Evolutionary conservation across 208 protist species (phyloP).

Genomic region (Leishmania mexicana): DNA sequence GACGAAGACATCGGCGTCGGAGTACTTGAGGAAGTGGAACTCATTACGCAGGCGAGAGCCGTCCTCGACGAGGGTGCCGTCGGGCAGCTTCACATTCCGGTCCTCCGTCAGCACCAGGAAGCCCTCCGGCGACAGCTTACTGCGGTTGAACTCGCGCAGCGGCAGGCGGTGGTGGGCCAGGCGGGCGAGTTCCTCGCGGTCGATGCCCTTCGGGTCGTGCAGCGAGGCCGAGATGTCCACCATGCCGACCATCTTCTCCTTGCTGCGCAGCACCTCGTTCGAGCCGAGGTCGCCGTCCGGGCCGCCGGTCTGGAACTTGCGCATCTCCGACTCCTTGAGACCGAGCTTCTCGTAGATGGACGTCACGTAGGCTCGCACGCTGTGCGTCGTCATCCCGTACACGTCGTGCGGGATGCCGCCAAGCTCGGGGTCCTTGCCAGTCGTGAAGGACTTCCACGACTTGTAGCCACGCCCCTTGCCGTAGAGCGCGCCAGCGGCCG

Average conservation of each 20-base stretch:
- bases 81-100: constrained; percentile 86
- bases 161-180: constrained; percentile 83
- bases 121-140: constrained; percentile 84
- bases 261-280: constrained; percentile 95
- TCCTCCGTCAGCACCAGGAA: constrained; percentile 93
- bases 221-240: constrained; percentile 95
- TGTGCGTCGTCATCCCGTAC: constrained; percentile 96
- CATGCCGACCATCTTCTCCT: constrained; percentile 93
- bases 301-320: constrained; percentile 96
- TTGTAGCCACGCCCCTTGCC: constrained; percentile 85
- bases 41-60: constrained; percentile 89
- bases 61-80: constrained; percentile 73
- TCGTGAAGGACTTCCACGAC: constrained; percentile 97
- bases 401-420: constrained; percentile 96
- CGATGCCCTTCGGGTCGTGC: constrained; percentile 93
- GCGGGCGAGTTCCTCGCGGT: constrained; percentile 86
- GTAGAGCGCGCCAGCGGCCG: constrained; percentile 68
- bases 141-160: constrained; percentile 86
- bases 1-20: constrained; percentile 94
- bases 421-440: constrained; percentile 91
- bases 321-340: constrained; percentile 86
- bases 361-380: constrained; percentile 93
- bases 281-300: constrained; percentile 97
- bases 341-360: constrained; percentile 87
- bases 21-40: constrained; percentile 93